Conservation (phyloP, 2,329 filamentous ascomycete genomes). For the Exophiala phaeomuriformis region DNA sequence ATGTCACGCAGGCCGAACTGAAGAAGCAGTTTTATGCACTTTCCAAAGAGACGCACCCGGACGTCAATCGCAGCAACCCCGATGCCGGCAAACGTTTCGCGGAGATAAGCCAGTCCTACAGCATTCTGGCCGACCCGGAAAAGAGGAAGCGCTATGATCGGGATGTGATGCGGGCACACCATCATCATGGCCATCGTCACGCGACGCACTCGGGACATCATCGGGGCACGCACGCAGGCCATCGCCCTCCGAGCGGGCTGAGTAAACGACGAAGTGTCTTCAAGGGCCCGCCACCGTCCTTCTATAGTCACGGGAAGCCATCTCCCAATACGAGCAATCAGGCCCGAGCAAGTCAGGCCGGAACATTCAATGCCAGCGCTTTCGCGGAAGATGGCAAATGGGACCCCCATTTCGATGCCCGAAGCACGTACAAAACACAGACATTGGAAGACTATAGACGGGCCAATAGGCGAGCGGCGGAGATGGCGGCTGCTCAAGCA, state of each 20-base stretch:
- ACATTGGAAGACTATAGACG: constrained; percentile 52
- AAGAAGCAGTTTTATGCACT: constrained; percentile 91
- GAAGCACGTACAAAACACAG: constrained; percentile 67
- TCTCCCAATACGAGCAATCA: constrained; percentile 59
- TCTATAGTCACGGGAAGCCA: constrained; percentile 63
- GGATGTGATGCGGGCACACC: constrained; percentile 35
- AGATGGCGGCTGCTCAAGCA: constrained; percentile 31
- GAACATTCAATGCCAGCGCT: constrained; percentile 20
- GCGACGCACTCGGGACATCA: constrained; percentile 28
- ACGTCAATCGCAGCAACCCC: constrained; percentile 74
- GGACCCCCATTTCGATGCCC: constrained; percentile 60
- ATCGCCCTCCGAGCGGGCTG: constrained; percentile 69
- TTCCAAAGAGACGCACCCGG: constrained; percentile 87
- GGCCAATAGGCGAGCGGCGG: constrained; percentile 38
- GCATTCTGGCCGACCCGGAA: constrained; percentile 61
- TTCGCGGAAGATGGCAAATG: constrained; percentile 31
- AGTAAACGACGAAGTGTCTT: constrained; percentile 69
- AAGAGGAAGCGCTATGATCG: constrained; percentile 79
- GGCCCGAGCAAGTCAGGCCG: constrained; percentile 42
- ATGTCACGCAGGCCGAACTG: constrained; percentile 67
- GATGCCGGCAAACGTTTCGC: constrained; percentile 68
- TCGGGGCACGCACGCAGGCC: constrained; percentile 27
- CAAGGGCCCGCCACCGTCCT: constrained; percentile 78
- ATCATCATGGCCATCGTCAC: constrained; percentile 30
- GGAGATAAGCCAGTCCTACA: constrained; percentile 76